phyloP scores from a whole-genome alignment of 208 protist genomes.

The Leishmania major region DNA sequence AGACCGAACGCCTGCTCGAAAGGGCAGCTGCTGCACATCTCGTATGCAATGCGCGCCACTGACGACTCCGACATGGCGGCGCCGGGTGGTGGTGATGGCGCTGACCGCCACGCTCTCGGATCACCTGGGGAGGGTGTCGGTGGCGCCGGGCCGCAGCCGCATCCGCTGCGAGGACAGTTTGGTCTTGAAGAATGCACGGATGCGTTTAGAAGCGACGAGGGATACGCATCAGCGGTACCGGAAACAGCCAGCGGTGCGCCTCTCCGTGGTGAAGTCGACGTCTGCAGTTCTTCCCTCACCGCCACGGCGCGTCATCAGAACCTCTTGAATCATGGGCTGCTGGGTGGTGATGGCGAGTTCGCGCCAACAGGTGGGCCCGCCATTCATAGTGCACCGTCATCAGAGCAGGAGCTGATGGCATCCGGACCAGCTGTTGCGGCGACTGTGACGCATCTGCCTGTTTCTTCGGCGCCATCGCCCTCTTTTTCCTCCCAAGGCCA shows the following conservation, averaged over 20 bases:
- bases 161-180: background rate
- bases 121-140: background rate
- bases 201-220: background rate
- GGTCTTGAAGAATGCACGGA: background rate
- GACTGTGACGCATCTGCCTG: background rate
- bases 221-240: background rate
- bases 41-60: background rate
- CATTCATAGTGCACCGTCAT: background rate
- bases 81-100: background rate
- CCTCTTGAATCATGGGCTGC: background rate
- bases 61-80: background rate
- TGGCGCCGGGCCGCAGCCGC: background rate
- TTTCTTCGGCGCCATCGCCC: background rate
- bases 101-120: background rate
- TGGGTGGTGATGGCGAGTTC: background rate
- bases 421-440: background rate
- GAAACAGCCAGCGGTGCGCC: too few relatives aligned
- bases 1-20: background rate
- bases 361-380: background rate
- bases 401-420: background rate
- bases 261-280: background rate
- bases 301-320: background rate
- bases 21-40: background rate
- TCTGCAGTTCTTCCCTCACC: background rate
- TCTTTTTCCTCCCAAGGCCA: background rate